A percentile compares a stretch with the other conserved stretches of the same genome.
These are phyloP conservation scores for Tylopilus vinaceipallidus DNA, from an alignment of 768 basidiomycete species.

Conservation along the genomic window DNA sequence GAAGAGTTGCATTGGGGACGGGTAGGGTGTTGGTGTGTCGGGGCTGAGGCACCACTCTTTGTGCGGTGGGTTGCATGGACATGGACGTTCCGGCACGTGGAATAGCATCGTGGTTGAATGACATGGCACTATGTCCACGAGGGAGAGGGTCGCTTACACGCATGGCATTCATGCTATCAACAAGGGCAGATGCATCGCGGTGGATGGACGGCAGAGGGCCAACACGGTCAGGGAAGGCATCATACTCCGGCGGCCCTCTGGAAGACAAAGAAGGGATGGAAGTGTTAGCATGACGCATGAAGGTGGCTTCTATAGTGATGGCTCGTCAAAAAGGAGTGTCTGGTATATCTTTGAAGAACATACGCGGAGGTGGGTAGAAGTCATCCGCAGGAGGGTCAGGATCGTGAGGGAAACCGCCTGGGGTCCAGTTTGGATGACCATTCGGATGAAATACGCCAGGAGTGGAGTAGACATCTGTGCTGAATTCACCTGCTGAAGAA, in stretches of 20 bases:
- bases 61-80: slow-evolving; percentile 41
- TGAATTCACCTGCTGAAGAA: slow-evolving; percentile 2
- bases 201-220: slow-evolving; percentile 40
- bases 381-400: slow-evolving; percentile 8
- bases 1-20: slow-evolving; percentile 22
- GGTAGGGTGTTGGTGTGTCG: slow-evolving; percentile 45
- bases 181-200: slow-evolving; percentile 38
- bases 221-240: slow-evolving; percentile 22
- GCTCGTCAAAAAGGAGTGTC: slow-evolving; percentile 7
- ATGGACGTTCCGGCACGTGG: slow-evolving; percentile 58
- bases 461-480: slow-evolving; percentile 1
- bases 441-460: slow-evolving; percentile 1
- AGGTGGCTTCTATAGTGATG: slow-evolving; percentile 15
- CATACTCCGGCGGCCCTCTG: slow-evolving; percentile 35
- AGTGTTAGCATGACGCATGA: slow-evolving; percentile 46
- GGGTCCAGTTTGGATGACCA: slow-evolving; percentile 7
- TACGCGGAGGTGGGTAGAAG: slow-evolving; percentile 24
- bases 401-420: slow-evolving; percentile 3
- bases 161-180: slow-evolving; percentile 54
- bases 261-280: slow-evolving; percentile 48
- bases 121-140: slow-evolving; percentile 29
- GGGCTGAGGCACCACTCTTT: slow-evolving; percentile 34
- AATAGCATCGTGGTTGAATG: slow-evolving; percentile 42
- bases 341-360: slow-evolving; percentile 6
- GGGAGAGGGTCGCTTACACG: slow-evolving; percentile 44